Evolutionary conservation across 768 basidiomycete genomes (phyloP), one percentile per base, ranked within the genome.

Genomic region (Clitopilus hobsonii): DNA sequence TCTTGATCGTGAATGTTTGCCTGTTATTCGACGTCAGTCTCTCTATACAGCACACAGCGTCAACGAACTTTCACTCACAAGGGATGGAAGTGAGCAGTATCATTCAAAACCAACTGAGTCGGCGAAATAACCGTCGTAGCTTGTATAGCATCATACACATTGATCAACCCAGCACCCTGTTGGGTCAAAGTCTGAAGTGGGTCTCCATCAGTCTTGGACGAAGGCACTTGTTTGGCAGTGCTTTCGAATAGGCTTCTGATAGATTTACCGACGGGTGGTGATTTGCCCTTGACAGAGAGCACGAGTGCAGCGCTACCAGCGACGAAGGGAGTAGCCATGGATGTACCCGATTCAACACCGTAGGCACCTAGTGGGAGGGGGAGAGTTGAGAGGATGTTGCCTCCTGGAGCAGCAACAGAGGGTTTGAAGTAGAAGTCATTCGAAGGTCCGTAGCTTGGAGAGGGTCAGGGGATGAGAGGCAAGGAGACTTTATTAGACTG

Each of bases 391-490:
- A 80, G 60, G 49, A 81, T 79, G 61, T 77, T 75, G 0, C 79
- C 80, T 8, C 82, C 82, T 0, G 81, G 80, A 5, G 81, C 77
- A 25, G 80, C 69, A 51, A 84, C 63, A 10, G 80, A 71, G 8
- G 82, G 80, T 53, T 82, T 82, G 73, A 80, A 79, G 69, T 69
- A 76, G 58, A 83, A 71, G 61, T 86, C 84, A 61, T 83, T 79
- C 3, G 81, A 74, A 1, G 85, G 85, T 1, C 85, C 85, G 54
- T 79, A 83, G 50, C 76, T 75, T 29, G 23, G 32, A 6, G 25
- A 28, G 18, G 32, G 23, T 30, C 13, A 59, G 20, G 11, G 23
- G n/a, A 41, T 25, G 29, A 10, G 26, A 10, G n/a, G 24, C 26
- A 11, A 49, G 32, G 1, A 13, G 14, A n/a, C 16, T 36, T 14